Percentiles rank a stretch among this genome's conserved stretches.
These are phyloP conservation scores for Globisporangium paroecandrum DNA, from an alignment of 352 stramenopile species.

Conservation along the genomic window DNA sequence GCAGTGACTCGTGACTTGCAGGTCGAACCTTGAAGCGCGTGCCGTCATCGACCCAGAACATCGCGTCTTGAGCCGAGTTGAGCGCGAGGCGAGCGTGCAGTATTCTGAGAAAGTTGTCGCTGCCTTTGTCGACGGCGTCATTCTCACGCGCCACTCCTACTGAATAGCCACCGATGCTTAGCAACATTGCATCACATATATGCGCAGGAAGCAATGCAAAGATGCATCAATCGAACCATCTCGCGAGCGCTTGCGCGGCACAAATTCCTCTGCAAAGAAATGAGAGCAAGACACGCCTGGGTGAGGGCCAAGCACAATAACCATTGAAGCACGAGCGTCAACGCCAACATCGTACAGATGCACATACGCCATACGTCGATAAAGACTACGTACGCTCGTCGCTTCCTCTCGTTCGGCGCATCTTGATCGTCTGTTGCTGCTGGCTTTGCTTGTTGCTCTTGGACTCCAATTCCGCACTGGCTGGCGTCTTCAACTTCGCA, in stretches of 20 bases:
- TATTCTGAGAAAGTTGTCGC: slow-evolving; percentile 4
- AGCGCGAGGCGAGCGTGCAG: slow-evolving; percentile 10
- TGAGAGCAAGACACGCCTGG: background rate
- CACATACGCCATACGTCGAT: background rate
- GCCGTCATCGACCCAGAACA: slow-evolving; percentile 9
- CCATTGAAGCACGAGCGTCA: background rate
- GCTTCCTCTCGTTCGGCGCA: slow-evolving; percentile 4
- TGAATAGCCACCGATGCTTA: background rate
- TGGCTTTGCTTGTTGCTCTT: background rate
- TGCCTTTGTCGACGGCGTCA: background rate
- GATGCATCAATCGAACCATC: slow-evolving; percentile 2
- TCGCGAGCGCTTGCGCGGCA: slow-evolving; percentile 4
- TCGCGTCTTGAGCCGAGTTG: background rate
- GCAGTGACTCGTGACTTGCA: background rate
- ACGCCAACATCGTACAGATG: background rate
- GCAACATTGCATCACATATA: background rate
- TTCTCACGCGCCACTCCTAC: background rate
- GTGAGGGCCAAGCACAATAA: no score
- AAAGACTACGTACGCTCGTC: background rate
- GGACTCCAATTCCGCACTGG: slow-evolving; percentile 11
- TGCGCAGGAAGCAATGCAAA: background rate
- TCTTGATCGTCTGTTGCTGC: background rate
- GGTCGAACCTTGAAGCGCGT: background rate
- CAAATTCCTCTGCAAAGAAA: background rate
- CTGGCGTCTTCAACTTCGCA: background rate